Evolutionary conservation across 2,329 filamentous ascomycete genomes (phyloP).

Genomic region (Pseudogymnoascus sp.): DNA sequence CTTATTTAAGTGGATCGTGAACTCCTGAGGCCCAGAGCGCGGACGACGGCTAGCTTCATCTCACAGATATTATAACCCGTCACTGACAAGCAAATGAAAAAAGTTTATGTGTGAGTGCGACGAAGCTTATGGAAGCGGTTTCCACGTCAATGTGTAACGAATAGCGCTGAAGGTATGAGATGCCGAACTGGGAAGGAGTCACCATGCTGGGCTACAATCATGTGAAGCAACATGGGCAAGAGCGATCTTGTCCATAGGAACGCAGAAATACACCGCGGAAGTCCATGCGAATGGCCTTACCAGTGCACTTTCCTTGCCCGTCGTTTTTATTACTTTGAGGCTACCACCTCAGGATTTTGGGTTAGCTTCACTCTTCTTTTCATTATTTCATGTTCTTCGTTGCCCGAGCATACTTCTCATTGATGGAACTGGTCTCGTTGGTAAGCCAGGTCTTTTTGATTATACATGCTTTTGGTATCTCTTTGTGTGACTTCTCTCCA

Average conservation of each 20-base stretch:
- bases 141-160: not conserved
- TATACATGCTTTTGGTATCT: constrained; percentile 8
- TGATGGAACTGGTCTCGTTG: not conserved
- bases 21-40: not conserved
- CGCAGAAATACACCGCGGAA: not conserved
- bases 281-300: not conserved
- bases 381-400: not conserved
- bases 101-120: not conserved
- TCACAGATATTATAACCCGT: not conserved
- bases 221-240: not conserved
- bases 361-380: not conserved
- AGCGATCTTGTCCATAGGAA: not conserved
- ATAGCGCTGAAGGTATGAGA: not conserved
- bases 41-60: not conserved
- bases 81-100: not conserved
- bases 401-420: not conserved
- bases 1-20: constrained; percentile 9
- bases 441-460: not conserved
- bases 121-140: not conserved
- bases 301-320: not conserved
- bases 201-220: not conserved
- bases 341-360: not conserved
- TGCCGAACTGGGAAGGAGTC: not conserved
- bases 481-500: not conserved
- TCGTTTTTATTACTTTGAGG: not conserved